Conservation (phyloP, 192 early-diverging fungal genomes). For the Rhizoclosmatium globosum region DNA sequence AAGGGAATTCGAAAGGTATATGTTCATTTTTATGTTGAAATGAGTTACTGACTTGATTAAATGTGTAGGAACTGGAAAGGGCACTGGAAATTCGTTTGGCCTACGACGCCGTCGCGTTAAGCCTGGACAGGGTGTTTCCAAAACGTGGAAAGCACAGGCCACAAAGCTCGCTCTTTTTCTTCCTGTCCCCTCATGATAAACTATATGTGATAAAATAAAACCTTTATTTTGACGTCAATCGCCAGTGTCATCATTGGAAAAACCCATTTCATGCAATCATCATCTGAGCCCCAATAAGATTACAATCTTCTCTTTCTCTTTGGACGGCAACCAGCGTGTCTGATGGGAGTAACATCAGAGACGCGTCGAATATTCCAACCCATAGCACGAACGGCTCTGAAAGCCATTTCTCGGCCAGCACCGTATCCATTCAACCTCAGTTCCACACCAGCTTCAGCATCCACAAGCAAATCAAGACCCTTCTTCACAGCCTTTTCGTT, state of each 20-base stretch:
- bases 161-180: too few species aligned
- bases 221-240: too few species aligned
- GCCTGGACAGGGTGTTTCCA: too few species aligned
- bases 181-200: too few species aligned
- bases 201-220: too few species aligned
- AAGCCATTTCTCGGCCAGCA: constrained; percentile 88
- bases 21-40: neutral
- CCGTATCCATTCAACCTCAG: constrained; percentile 91
- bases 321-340: constrained; percentile 91
- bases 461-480: constrained; percentile 44
- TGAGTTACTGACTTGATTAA: neutral
- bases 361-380: constrained; percentile 83
- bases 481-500: constrained; percentile 71
- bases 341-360: constrained; percentile 89
- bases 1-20: neutral
- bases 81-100: too few species aligned
- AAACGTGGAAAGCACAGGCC: too few species aligned
- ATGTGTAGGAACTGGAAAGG: too few species aligned
- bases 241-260: too few species aligned
- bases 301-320: constrained; percentile 88
- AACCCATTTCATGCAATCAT: too few species aligned
- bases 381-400: constrained; percentile 79
- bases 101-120: too few species aligned
- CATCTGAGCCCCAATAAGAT: neutral
- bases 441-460: constrained; percentile 72